phyloP scores from a whole-genome alignment of 768 basidiomycete species.

The Tylopilus sp. region DNA sequence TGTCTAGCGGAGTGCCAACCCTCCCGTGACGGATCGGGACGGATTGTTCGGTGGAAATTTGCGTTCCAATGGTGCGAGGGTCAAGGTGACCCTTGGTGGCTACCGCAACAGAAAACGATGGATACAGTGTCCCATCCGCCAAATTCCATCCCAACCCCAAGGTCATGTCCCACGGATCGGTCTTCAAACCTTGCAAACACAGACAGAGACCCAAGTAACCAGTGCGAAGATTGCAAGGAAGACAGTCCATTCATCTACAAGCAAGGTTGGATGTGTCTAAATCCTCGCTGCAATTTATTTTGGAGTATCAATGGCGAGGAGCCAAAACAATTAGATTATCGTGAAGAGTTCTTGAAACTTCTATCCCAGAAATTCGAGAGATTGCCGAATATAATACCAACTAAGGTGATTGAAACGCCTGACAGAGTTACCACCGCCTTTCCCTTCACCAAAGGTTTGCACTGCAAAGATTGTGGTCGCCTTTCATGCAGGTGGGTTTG shows the following conservation, averaged over 20 bases:
- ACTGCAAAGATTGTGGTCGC: slow-evolving; percentile 66
- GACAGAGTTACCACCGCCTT: slow-evolving; percentile 49
- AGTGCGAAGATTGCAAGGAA: slow-evolving; percentile 44
- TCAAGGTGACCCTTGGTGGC: slow-evolving; percentile 61
- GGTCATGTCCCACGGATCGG: not conserved
- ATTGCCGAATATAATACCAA: slow-evolving; percentile 40
- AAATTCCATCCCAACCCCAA: not conserved
- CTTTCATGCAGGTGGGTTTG: slow-evolving; percentile 63
- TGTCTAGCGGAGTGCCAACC: slow-evolving; percentile 57
- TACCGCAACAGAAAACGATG: slow-evolving; percentile 9
- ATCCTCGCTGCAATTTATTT: slow-evolving; percentile 53
- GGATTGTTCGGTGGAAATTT: slow-evolving; percentile 78
- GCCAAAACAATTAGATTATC: slow-evolving; percentile 44
- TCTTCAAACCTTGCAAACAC: not conserved
- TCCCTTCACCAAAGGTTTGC: slow-evolving; percentile 62
- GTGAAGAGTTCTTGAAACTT: slow-evolving; percentile 44
- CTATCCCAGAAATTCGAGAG: slow-evolving; percentile 28
- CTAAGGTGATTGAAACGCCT: slow-evolving; percentile 25
- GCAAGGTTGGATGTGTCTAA: slow-evolving; percentile 61
- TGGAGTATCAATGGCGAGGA: slow-evolving; percentile 39
- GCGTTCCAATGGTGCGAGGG: slow-evolving; percentile 80
- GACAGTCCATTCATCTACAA: slow-evolving; percentile 52
- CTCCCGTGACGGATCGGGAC: slow-evolving; percentile 42
- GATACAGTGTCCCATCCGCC: not conserved
- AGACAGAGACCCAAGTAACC: not conserved